phyloP scores from a whole-genome alignment of 2,329 filamentous ascomycete species.

The Cercospora zeina region DNA sequence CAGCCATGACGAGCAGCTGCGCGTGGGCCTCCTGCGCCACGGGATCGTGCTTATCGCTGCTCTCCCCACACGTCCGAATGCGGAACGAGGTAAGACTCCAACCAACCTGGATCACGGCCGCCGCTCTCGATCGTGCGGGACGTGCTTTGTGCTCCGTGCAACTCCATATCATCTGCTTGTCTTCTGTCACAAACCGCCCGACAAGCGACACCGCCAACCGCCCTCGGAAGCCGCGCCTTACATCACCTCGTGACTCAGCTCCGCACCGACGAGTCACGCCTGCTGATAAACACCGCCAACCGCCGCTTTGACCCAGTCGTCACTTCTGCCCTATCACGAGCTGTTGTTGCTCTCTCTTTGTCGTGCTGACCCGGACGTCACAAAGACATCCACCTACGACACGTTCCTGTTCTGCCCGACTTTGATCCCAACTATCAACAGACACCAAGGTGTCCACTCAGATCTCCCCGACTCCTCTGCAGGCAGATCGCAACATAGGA shows the following conservation, averaged over 20 bases:
- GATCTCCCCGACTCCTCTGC: conserved; percentile 11
- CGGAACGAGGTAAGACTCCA: conserved; percentile 17
- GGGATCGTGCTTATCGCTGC: conserved; percentile 20
- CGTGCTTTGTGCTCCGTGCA: conserved; percentile 27
- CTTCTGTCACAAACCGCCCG: conserved; percentile 4
- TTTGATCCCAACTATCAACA: conserved; percentile 13
- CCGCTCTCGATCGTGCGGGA: conserved; percentile 21
- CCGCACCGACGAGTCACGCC: conserved; percentile 20
- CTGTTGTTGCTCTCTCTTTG: conserved; percentile 5
- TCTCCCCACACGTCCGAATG: conserved; percentile 19
- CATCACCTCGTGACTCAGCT: conserved; percentile 20
- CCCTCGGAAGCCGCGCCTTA: conserved; percentile 15
- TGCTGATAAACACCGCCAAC: conserved; percentile 23
- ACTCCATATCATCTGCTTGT: conserved; percentile 8
- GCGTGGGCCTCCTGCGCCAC: conserved; percentile 19
- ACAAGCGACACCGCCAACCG: conserved; percentile 14
- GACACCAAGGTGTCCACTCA: conserved; percentile 32
- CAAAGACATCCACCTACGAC: conserved; percentile 20
- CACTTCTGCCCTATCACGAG: conserved; percentile 21
- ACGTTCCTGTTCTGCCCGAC: not conserved
- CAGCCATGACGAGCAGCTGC: conserved; percentile 21
- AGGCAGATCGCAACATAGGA: conserved; percentile 12
- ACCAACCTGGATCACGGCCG: conserved; percentile 23
- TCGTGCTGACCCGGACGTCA: conserved; percentile 6
- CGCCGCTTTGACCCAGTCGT: conserved; percentile 26